phyloP scores from a whole-genome alignment of 2,329 filamentous ascomycete genomes.

The Sarocladiaceae sp. region DNA sequence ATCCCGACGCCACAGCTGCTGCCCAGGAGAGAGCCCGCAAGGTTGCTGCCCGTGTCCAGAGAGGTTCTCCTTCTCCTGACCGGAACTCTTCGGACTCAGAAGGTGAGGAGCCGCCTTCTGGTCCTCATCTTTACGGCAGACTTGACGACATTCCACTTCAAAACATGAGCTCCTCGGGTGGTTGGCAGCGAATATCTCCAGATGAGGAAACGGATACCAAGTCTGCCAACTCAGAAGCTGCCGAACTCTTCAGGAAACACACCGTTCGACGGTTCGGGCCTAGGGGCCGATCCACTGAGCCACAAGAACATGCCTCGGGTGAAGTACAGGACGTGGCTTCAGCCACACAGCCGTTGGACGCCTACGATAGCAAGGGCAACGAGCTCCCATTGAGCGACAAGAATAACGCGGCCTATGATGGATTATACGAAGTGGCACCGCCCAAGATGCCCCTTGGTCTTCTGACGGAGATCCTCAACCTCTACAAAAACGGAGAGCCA shows the following conservation, averaged over 20 bases:
- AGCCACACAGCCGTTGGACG: background rate
- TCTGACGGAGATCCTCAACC: constrained; percentile 38
- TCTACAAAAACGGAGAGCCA: constrained; percentile 34
- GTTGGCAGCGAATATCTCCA: constrained; percentile 1
- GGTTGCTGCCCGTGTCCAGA: constrained; percentile 33
- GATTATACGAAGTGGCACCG: constrained; percentile 32
- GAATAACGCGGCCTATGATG: constrained; percentile 34
- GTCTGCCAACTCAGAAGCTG: constrained; percentile 27
- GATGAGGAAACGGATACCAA: constrained; percentile 6
- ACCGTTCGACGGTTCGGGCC: constrained; percentile 16
- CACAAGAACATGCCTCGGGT: too few relatives aligned
- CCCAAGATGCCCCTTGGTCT: constrained; percentile 38
- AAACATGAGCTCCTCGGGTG: constrained; percentile 16
- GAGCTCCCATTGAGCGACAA: constrained; percentile 21
- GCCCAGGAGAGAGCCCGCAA: constrained; percentile 36
- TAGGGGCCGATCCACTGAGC: too few relatives aligned
- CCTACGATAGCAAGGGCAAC: background rate
- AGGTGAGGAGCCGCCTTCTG: constrained; percentile 19
- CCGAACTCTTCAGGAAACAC: constrained; percentile 37
- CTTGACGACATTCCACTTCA: constrained; percentile 26
- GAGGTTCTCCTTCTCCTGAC: constrained; percentile 27
- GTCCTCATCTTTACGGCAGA: background rate
- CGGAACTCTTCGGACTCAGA: constrained; percentile 33
- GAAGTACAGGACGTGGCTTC: too few relatives aligned
- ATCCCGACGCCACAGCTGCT: constrained; percentile 28